Evolutionary conservation across 2,329 filamentous ascomycete species (phyloP), one percentile per base, ranked within the genome.

Genomic region (Diaporthe destruens): DNA sequence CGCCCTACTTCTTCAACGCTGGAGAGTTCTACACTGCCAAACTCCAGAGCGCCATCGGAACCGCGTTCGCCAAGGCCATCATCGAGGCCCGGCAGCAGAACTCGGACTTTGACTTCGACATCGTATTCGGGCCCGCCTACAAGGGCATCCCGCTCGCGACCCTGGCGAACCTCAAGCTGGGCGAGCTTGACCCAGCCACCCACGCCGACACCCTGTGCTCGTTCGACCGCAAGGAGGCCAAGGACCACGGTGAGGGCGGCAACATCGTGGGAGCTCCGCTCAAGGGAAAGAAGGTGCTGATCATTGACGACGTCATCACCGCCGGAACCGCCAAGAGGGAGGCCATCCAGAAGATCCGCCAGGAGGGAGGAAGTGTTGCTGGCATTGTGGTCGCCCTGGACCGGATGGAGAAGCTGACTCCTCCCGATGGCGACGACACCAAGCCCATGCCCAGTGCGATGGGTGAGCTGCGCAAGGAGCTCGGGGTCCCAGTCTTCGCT

Each of bases 1-100:
- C 95, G 16, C 96, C 96, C 54, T 98, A 98, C 88, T 98, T 98
- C 87, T 97, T 98, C 91, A 98, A 98, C 83, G 95, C 95, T 59
- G 95, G 95, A 74, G 90, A 94, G 78, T 97, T 98, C 84, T 94
- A 96, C 87, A 92, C 91, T 68, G 93, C 92, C 29, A 88, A 91
- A 75, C 89, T 98, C 39, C 90, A 97, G 75, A 89, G 89, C 75
- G 90, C 94, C 71, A 93, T 98, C 77, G 90, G 93, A 68, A 88
- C 90, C 53, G 95, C 96, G 73, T 98, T 96, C 83, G 96, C 96
- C 55, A 83, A 88, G 76, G 87, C 90, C 71, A 90, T 92, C 77
- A 84, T 86, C 75, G 82, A 87, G 63, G 84, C 86, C 25, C 82
- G 84, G 77, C 77, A 81, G 44, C 81, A 83, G 44, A 29, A 44